Evolutionary conservation across 768 basidiomycete species (phyloP).

Genomic region (Nidula microcarpa): DNA sequence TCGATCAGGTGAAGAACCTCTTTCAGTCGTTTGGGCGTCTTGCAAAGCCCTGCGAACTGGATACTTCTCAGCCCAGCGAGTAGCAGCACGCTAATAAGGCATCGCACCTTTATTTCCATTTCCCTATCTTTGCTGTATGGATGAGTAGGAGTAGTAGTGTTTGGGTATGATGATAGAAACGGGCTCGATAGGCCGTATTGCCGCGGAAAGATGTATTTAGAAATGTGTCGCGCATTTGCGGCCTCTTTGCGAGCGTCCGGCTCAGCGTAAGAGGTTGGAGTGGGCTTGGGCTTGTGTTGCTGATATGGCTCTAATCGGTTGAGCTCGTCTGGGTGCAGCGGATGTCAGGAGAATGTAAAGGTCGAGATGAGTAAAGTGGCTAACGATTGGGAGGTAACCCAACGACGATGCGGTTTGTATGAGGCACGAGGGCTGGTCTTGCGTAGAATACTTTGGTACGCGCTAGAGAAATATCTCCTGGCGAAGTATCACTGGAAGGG

Average conservation of each 20-base stretch:
- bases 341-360: no score
- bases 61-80: not conserved
- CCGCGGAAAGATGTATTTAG: constrained; percentile 84
- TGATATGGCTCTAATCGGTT: constrained; percentile 52
- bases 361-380: constrained; percentile 9
- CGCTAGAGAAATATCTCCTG: constrained; percentile 42
- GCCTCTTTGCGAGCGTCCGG: constrained; percentile 44
- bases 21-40: constrained; percentile 75
- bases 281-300: constrained; percentile 18
- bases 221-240: constrained; percentile 55
- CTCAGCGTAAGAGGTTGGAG: constrained; percentile 26
- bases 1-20: constrained; percentile 50
- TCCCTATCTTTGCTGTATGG: constrained; percentile 62
- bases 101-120: constrained; percentile 60
- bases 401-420: constrained; percentile 46
- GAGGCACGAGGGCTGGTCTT: constrained; percentile 49
- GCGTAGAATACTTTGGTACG: constrained; percentile 69
- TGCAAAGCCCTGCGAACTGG: constrained; percentile 41
- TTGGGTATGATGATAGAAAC: constrained; percentile 32
- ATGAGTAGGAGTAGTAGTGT: constrained; percentile 26
- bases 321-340: constrained; percentile 50
- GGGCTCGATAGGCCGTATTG: constrained; percentile 68
- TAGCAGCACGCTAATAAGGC: constrained; percentile 2
- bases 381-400: constrained; percentile 71
- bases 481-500: constrained; percentile 28